These are phyloP conservation scores for Sphenostylis stenocarpa DNA, from an alignment of 306 rosid genomes.

Conservation along the genomic window DNA sequence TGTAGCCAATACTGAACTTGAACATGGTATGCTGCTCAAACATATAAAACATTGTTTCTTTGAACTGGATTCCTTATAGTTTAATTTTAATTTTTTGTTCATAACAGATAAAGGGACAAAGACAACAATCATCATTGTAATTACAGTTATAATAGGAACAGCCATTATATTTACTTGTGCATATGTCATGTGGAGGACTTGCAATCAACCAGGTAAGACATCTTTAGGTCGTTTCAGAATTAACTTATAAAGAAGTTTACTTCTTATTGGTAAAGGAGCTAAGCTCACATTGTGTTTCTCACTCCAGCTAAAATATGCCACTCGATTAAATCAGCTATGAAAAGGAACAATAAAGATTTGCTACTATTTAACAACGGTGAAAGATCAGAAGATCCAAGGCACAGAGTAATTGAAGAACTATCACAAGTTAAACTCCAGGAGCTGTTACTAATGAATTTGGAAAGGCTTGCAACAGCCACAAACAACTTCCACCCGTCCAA, in stretches of 20 bases:
- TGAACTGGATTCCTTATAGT: not conserved
- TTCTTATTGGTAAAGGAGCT: not conserved
- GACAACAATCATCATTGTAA: not conserved
- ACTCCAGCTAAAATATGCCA: not conserved
- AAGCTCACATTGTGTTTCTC: not conserved
- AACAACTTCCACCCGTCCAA: slow-evolving; percentile 32
- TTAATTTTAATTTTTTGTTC: not conserved
- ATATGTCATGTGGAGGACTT: slow-evolving; percentile 22
- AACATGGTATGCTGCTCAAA: slow-evolving; percentile 25
- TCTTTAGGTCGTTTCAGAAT: not conserved
- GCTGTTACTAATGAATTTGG: slow-evolving; percentile 7
- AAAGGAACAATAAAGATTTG: not conserved
- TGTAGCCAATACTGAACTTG: slow-evolving; percentile 28
- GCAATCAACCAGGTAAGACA: not conserved
- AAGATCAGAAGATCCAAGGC: not conserved
- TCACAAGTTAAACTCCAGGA: slow-evolving; percentile 24
- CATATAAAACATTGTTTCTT: not conserved
- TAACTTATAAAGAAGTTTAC: not conserved
- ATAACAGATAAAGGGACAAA: not conserved
- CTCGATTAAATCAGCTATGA: not conserved
- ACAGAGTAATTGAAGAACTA: slow-evolving; percentile 1
- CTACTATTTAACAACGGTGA: not conserved
- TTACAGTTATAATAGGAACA: slow-evolving; percentile 8
- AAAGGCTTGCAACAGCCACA: slow-evolving; percentile 42
- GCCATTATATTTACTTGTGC: slow-evolving; percentile 4